A percentile compares a stretch with the other conserved stretches of the same genome.
Evolutionary conservation across 78 protist species (phyloP).

Genomic region (Dictyostelium intermedium): DNA sequence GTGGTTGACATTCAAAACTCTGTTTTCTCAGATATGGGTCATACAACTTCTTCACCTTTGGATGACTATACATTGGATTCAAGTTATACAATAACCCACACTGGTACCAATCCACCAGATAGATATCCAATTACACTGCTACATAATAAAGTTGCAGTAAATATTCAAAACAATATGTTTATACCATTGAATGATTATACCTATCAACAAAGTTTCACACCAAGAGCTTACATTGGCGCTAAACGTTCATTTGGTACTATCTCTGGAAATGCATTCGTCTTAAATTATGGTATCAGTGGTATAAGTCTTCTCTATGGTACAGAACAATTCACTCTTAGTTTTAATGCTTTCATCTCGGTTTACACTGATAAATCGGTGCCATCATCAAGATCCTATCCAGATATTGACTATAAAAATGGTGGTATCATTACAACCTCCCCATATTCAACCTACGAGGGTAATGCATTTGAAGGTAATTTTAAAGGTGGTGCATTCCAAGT

Average conservation of each 20-base stretch:
- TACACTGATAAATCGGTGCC: neutral
- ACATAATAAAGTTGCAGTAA: neutral
- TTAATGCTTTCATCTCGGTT: neutral
- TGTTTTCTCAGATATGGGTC: neutral
- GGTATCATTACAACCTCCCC: constrained; percentile 1
- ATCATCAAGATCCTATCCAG: neutral
- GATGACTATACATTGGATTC: neutral
- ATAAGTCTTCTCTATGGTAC: neutral
- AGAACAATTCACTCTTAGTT: neutral
- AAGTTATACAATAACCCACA: neutral
- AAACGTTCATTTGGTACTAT: constrained; percentile 11
- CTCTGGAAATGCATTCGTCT: neutral
- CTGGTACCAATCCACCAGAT: constrained; percentile 14
- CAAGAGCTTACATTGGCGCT: neutral
- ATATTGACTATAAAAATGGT: neutral
- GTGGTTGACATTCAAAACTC: neutral
- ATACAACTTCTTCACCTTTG: neutral
- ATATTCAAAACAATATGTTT: neutral
- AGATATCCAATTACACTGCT: neutral
- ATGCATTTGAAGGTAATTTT: constrained; percentile 17
- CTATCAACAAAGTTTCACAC: neutral
- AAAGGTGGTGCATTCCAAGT: constrained; percentile 2
- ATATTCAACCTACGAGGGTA: neutral
- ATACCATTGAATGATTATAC: neutral
- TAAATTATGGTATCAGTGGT: neutral